These are phyloP conservation scores for Colletotrichum higginsianum DNA, from an alignment of 2,329 filamentous ascomycete genomes.

Conservation along the genomic window DNA sequence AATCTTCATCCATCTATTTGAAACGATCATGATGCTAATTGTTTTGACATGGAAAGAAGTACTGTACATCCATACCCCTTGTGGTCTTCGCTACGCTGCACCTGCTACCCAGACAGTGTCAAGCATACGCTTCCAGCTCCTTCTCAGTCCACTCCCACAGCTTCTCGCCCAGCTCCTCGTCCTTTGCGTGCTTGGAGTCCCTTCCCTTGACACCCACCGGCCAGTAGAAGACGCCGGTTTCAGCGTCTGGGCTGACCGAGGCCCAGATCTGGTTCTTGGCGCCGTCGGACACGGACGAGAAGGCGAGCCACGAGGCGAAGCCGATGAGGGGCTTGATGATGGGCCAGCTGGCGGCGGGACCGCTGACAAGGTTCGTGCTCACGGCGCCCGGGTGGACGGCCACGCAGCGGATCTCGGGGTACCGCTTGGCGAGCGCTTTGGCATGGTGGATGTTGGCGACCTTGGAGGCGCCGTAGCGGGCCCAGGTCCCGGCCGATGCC, in stretches of 20 bases:
- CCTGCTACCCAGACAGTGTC: background rate
- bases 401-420: constrained; percentile 59
- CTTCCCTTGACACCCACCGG: constrained; percentile 49
- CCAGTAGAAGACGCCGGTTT: constrained; percentile 53
- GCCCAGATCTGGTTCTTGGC: constrained; percentile 44
- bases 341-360: constrained; percentile 19
- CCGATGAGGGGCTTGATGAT: constrained; percentile 20
- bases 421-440: constrained; percentile 48
- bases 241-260: constrained; percentile 31
- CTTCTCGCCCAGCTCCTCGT: constrained; percentile 49
- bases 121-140: constrained; percentile 46
- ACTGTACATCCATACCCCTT: background rate
- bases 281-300: constrained; percentile 20
- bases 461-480: constrained; percentile 63
- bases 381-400: constrained; percentile 62
- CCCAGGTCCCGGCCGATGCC: constrained; percentile 53
- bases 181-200: constrained; percentile 44
- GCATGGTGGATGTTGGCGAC: constrained; percentile 49
- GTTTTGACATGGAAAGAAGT: too few relatives aligned
- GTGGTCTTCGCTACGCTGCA: background rate
- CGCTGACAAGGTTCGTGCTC: constrained; percentile 47
- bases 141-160: constrained; percentile 56
- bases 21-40: too few relatives aligned
- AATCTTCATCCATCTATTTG: too few relatives aligned
- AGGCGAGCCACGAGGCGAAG: constrained; percentile 7